These are phyloP conservation scores for Trichosanthes cucumerina DNA, from an alignment of 306 rosid genomes.

Conservation along the genomic window DNA sequence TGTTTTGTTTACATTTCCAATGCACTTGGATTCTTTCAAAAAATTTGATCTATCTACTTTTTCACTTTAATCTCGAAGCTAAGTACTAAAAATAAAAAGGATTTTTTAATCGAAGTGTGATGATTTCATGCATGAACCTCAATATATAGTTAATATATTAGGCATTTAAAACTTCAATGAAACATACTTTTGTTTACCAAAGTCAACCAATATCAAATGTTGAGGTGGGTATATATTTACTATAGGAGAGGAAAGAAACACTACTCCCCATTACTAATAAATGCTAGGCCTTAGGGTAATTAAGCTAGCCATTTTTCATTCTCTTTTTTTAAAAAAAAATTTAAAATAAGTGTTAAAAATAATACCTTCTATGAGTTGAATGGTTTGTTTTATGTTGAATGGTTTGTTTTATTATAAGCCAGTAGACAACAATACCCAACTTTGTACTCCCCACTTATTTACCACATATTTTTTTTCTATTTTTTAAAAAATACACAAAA, in stretches of 20 bases:
- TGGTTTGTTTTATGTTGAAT: too few relatives aligned
- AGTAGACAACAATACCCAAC: too few relatives aligned
- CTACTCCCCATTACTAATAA: background rate
- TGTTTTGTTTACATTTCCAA: background rate
- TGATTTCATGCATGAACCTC: background rate
- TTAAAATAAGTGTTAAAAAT: too few relatives aligned
- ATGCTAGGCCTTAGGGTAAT: background rate
- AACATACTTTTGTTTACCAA: background rate
- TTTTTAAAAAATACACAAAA: too few relatives aligned
- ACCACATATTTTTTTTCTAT: too few relatives aligned
- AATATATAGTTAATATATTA: background rate
- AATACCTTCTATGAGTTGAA: too few relatives aligned
- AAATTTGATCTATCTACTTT: background rate
- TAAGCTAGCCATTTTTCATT: background rate
- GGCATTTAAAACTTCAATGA: background rate
- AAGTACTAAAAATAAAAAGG: background rate
- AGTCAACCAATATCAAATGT: background rate
- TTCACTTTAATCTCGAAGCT: background rate
- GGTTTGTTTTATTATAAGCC: too few relatives aligned
- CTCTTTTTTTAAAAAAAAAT: background rate
- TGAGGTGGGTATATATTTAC: background rate
- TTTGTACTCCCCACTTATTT: too few relatives aligned
- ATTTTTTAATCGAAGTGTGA: background rate
- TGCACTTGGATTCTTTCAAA: background rate
- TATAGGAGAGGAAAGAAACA: background rate